A percentile compares a stretch with the other conserved stretches of the same genome.
These are phyloP conservation scores for Phaeosphaeriaceae sp. DNA, from an alignment of 2,329 filamentous ascomycete species.

Conservation along the genomic window DNA sequence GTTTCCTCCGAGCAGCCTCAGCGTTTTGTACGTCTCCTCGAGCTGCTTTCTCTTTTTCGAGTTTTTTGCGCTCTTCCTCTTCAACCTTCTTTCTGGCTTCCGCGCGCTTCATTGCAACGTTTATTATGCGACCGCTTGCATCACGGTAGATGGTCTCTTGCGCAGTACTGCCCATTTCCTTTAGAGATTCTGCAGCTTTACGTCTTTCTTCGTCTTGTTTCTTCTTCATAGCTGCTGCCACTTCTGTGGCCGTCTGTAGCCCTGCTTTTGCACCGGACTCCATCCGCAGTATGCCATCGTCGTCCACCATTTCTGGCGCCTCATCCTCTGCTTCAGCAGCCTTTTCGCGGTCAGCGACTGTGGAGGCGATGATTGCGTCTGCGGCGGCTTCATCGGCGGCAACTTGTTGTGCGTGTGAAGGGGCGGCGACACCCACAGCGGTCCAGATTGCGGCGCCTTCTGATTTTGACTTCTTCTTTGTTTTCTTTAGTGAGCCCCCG, in stretches of 20 bases:
- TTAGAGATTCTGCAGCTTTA: constrained; percentile 50
- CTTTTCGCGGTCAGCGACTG: constrained; percentile 67
- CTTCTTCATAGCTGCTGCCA: constrained; percentile 63
- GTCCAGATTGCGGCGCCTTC: constrained; percentile 65
- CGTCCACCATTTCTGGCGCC: constrained; percentile 47
- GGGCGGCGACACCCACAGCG: constrained; percentile 63
- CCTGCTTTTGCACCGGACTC: constrained; percentile 87
- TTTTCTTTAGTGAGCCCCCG: constrained; percentile 38
- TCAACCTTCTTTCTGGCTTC: constrained; percentile 82
- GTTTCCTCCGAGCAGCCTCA: constrained; percentile 68
- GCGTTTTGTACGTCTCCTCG: constrained; percentile 85
- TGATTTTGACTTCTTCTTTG: constrained; percentile 68
- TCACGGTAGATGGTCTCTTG: constrained; percentile 91
- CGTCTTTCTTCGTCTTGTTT: constrained; percentile 69
- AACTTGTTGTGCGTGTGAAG: constrained; percentile 61
- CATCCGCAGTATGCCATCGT: constrained; percentile 66
- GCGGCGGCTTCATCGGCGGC: constrained; percentile 76
- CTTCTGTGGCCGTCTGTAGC: constrained; percentile 81
- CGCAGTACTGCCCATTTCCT: constrained; percentile 49
- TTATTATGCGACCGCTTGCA: constrained; percentile 91
- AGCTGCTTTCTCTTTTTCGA: constrained; percentile 70
- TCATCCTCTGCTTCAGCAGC: constrained; percentile 55
- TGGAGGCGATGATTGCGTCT: constrained; percentile 77
- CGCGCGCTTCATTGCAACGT: constrained; percentile 87
- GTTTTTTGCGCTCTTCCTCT: constrained; percentile 69